Evolutionary conservation across 805 yeast genomes (phyloP), one percentile per base, ranked within the genome.

Genomic region (Candida suzukii): DNA sequence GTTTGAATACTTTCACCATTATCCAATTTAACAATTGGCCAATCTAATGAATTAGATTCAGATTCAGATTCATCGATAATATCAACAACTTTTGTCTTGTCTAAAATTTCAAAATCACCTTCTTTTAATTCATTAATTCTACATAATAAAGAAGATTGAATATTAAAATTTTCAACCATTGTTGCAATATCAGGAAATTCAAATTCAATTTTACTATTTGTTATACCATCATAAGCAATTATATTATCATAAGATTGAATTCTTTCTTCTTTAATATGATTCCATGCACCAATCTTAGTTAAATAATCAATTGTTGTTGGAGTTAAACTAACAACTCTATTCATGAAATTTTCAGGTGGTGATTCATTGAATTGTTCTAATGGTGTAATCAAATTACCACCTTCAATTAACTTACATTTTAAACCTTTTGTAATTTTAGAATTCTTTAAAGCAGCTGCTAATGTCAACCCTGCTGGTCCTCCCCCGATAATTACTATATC

Each of bases 401-500:
- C 88, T 60, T 93, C 99, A 21, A 93, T 71, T 39, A 93, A 64
- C 0, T 80, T 74, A 38, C 91, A 74, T 36, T 70, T 69, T 35
- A 88, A 70, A 38, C 75, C 67, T 21, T 63, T 66, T 4, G 95
- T 74, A 18, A 70, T 58, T 3, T 82, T 78, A 1, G 88, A 81
- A 48, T 71, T 70, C 57, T 85, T 83, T 43, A 91, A 63, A 0
- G 95, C 95, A 0, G 95, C 74, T 5, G 93, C 80, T 29, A 93
- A 65, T 2, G 96, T 82, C 42, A 93, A 65, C 0, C 99, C 99
- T 1, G 98, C 98, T 1, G 98, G 96, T 0, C 99, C 99, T 8
- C 95, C 98, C 29, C 99, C 99, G 29, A 93, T 84, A 41, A 93
- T 84, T 8, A 87, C 80, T 18, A 93, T 76, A 60, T 91, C 97